A percentile compares a stretch with the other conserved stretches of the same genome.
These are phyloP conservation scores for Eucommia ulmoides DNA, from an alignment of 257 asterid genomes.

Conservation along the genomic window DNA sequence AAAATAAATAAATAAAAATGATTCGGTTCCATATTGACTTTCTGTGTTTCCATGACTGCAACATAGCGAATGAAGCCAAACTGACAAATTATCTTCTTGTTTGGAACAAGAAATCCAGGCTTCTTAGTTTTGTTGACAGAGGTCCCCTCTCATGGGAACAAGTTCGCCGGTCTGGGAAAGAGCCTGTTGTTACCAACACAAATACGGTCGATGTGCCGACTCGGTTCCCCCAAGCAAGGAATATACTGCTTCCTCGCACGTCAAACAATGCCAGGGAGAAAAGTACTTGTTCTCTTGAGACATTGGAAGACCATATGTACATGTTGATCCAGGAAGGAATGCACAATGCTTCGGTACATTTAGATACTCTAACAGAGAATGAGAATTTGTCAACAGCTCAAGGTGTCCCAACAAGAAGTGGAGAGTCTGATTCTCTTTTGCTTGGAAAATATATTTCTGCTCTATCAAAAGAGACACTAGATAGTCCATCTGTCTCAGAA, in stretches of 20 bases:
- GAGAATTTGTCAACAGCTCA: constrained; percentile 23
- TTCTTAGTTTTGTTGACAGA: constrained; percentile 50
- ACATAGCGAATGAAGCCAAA: constrained; percentile 7
- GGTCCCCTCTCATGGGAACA: constrained; percentile 75
- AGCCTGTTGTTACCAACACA: constrained; percentile 21
- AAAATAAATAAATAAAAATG: too few species aligned
- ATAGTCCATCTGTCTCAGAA: constrained; percentile 52
- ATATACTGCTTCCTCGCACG: constrained; percentile 31
- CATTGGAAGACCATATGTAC: constrained; percentile 57
- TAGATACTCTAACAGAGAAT: constrained; percentile 14
- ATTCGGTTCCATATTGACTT: too few species aligned
- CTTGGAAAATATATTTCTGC: constrained; percentile 77
- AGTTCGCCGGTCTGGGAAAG: constrained; percentile 46
- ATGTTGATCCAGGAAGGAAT: constrained; percentile 32
- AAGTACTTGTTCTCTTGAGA: constrained; percentile 29
- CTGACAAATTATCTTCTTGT: constrained; percentile 18
- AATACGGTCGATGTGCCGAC: constrained; percentile 19
- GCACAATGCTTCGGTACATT: constrained; percentile 16
- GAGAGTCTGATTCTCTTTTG: constrained; percentile 35
- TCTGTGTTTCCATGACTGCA: too few species aligned
- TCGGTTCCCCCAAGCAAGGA: constrained; percentile 51
- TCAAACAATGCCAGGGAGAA: constrained; percentile 22
- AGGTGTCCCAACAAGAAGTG: constrained; percentile 21
- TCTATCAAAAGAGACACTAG: constrained; percentile 46
- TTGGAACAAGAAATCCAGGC: constrained; percentile 80